Conservation (phyloP, 305 asterid species). For the Fraxinus paxiana region DNA sequence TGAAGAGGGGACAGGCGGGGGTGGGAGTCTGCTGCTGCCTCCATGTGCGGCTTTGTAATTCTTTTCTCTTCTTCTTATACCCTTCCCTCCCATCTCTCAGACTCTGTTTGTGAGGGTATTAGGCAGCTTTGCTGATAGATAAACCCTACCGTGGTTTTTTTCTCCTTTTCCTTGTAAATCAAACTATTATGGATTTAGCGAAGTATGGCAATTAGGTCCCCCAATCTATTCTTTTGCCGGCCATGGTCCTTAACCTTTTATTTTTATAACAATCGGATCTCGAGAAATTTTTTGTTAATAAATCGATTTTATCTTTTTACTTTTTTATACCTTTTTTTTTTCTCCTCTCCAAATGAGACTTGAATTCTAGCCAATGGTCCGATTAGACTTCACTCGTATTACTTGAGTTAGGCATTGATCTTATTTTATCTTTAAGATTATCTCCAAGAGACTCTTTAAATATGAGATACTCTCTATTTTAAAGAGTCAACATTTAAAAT, state of each 20-base stretch:
- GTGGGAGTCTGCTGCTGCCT: constrained; percentile 58
- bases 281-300: too few species aligned
- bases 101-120: background rate
- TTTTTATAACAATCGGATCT: background rate
- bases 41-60: constrained; percentile 81
- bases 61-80: constrained; percentile 69
- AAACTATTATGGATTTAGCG: background rate
- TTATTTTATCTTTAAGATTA: too few species aligned
- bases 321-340: too few species aligned
- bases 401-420: background rate
- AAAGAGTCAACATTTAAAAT: too few species aligned
- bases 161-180: background rate
- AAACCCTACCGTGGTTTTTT: background rate
- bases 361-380: background rate
- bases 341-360: background rate
- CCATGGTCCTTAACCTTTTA: background rate
- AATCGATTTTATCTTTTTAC: background rate
- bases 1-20: constrained; percentile 65
- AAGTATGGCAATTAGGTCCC: background rate
- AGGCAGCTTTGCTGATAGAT: background rate
- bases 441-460: too few species aligned
- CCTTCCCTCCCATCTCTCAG: constrained; percentile 74
- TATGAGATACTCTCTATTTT: too few species aligned
- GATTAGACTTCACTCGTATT: background rate
- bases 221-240: background rate